Percentiles rank a stretch among this genome's conserved stretches.
Conservation (phyloP, 1,139 yeast genomes). For the Nakaseomyces delphensis region DNA sequence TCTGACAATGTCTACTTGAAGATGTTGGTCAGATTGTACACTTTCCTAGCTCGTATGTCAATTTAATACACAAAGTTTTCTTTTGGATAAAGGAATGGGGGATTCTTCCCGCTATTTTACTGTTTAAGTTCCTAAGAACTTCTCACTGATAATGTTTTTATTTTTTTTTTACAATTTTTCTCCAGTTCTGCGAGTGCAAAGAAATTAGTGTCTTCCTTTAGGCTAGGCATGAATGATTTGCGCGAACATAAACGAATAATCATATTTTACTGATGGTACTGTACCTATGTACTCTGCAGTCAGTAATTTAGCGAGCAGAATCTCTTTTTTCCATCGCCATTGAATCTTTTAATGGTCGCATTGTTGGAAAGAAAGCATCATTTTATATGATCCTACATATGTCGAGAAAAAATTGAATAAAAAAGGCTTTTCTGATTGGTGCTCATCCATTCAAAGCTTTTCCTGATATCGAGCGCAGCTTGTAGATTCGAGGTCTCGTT, state of each 20-base stretch:
- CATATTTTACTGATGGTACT: neutral
- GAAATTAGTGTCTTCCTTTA: slow-evolving; percentile 2
- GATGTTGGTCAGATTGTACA: slow-evolving; percentile 93
- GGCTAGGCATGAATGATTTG: slow-evolving; percentile 6
- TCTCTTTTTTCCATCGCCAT: slow-evolving; percentile 2
- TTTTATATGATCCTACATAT: neutral
- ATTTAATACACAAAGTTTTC: neutral
- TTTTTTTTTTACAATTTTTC: slow-evolving; percentile 4
- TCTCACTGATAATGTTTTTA: slow-evolving; percentile 5
- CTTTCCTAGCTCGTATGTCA: slow-evolving; percentile 97
- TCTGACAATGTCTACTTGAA: slow-evolving; percentile 98
- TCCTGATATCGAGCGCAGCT: slow-evolving; percentile 7
- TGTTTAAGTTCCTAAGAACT: neutral
- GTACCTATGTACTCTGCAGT: neutral
- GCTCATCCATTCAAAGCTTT: neutral
- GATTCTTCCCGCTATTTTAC: slow-evolving; percentile 6
- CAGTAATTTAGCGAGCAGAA: slow-evolving; percentile 6
- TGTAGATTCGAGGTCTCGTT: slow-evolving; percentile 7
- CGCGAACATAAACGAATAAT: neutral
- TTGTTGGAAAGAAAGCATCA: neutral
- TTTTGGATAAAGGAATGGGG: neutral
- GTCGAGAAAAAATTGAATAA: slow-evolving; percentile 4
- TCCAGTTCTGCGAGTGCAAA: slow-evolving; percentile 7
- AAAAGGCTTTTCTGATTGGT: neutral
- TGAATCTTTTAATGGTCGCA: neutral